Evolutionary conservation across 495 filamentous ascomycete genomes (phyloP).

Genomic region (Aspergillus sparsus): DNA sequence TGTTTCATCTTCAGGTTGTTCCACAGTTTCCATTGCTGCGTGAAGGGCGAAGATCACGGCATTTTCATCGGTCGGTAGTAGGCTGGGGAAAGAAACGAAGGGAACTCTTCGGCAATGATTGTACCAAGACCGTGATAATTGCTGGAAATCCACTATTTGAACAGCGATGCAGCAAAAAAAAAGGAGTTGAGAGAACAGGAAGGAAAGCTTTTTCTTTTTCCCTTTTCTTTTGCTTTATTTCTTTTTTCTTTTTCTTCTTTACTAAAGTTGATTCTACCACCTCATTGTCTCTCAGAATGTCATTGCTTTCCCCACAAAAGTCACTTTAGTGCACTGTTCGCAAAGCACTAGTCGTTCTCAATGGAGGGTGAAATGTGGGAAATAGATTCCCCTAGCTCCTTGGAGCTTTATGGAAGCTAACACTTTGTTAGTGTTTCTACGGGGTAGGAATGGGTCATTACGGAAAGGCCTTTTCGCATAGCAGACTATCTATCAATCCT

Average conservation of each 20-base stretch:
- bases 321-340: not conserved
- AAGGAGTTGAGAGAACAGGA: no score
- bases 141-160: no score
- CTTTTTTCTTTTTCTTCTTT: constrained; percentile 1
- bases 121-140: no score
- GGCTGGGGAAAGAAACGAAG: not conserved
- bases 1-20: constrained; percentile 26
- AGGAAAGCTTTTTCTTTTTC: not conserved
- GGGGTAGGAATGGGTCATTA: no score
- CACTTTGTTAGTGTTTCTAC: no score
- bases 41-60: not conserved
- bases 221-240: constrained; percentile 3
- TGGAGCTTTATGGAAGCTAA: no score
- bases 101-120: no score
- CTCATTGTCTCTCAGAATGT: constrained; percentile 7
- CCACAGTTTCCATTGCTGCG: constrained; percentile 15
- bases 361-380: not conserved
- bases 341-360: not conserved
- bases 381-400: no score
- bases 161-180: no score
- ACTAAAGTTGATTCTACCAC: constrained; percentile 2
- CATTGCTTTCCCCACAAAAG: constrained; percentile 10
- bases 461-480: no score
- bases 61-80: not conserved
- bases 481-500: no score